phyloP scores from a whole-genome alignment of 768 basidiomycete genomes.

The Trametes cubensis region DNA sequence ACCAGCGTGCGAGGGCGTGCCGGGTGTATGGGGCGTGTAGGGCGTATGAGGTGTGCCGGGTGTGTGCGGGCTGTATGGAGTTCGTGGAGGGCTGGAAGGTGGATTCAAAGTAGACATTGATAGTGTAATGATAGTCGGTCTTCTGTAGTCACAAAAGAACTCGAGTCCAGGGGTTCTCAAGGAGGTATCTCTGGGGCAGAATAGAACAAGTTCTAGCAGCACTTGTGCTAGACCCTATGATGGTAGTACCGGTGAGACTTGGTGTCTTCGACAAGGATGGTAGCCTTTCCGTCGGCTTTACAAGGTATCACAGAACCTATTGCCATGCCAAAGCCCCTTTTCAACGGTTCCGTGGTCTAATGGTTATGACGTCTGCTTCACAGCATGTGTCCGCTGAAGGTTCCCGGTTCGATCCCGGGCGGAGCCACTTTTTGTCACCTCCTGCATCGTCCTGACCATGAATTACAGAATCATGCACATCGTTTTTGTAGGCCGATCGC shows the following conservation, averaged over 20 bases:
- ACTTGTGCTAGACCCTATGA: too few species aligned
- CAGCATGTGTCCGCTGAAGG: conserved; percentile 24
- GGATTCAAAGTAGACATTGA: conserved; percentile 9
- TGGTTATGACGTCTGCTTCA: conserved; percentile 32
- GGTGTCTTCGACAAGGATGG: too few species aligned
- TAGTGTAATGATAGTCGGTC: background rate
- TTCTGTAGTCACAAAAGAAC: background rate
- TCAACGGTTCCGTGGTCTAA: conserved; percentile 25
- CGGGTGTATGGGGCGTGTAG: conserved; percentile 17
- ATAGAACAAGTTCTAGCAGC: too few species aligned
- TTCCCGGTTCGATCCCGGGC: conserved; percentile 31
- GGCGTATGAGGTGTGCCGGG: conserved; percentile 17
- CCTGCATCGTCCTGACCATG: too few species aligned
- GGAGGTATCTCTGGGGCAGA: too few species aligned
- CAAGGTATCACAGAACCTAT: too few species aligned
- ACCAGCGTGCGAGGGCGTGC: conserved; percentile 7
- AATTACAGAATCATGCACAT: too few species aligned
- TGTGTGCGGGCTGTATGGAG: conserved; percentile 22
- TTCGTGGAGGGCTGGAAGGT: conserved; percentile 19
- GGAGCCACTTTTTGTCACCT: conserved; percentile 10
- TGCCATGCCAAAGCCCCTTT: background rate
- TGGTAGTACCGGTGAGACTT: too few species aligned
- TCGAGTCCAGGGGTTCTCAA: background rate
- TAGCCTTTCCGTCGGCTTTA: too few species aligned
- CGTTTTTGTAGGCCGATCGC: too few species aligned